Base-by-base conservation (phyloP, 805 yeast genomes). In the Metschnikowia dekortorum region DNA sequence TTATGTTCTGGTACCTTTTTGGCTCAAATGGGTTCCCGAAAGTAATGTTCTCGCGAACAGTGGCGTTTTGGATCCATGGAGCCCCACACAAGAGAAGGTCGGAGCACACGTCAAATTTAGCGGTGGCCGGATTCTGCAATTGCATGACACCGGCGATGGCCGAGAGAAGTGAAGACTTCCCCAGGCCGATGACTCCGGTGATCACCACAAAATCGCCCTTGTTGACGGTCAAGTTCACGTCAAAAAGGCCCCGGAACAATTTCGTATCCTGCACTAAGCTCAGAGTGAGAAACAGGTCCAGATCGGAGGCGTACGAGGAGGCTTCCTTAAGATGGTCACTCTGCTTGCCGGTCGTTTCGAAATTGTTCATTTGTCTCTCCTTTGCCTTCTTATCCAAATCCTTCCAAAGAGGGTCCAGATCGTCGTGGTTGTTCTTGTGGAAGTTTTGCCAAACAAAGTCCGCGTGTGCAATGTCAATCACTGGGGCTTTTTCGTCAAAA, bases 41-140 rank as follows among this genome's bases (percentile, higher is more conserved):
- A 35, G 61, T 46, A 35, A 73, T 72, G 55, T 73, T 73, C 39
- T 69, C 69, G 39, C 73, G 61, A 14, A 73, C 68, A 28, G 75
- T 69, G 13, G 75, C 62, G 49, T 73, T 73, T 58, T 73, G 78
- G 47, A 73, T 70, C 78, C 78, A 73, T 7, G 76, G 75, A 7
- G 61, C 53, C 9, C 68, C 57, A 54, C 76, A 71, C 36, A 70
- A 61, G 30, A 73, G 59, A 34, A 68, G 52, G 33, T 68, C 69
- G 34, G 65, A 64, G 47, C 64, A 59, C 29, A 69, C 58, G 6
- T 48, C 51, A 38, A 70, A 48, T 6, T 51, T 34, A 13, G 74
- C 76, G 4, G 44, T 34, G 3, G 52, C 48, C 4, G 67, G 69
- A 49, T 62, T 62, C 34, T 53, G 38, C 50, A 66, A 47, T 48